Base-by-base conservation (phyloP, 164 flowering plant species). In the Litsea cubeba region DNA sequence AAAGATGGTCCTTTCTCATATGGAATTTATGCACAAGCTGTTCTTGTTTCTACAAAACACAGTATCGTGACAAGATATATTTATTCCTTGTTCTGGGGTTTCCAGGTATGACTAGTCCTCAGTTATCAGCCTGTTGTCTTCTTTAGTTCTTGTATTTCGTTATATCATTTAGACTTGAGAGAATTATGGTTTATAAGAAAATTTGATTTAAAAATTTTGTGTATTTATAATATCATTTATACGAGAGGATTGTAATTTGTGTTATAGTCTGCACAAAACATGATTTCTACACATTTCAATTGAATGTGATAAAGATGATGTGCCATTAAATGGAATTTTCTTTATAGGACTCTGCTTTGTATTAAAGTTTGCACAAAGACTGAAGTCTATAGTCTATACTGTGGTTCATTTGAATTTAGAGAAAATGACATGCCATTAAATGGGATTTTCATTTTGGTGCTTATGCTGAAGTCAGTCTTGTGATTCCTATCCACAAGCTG, bases 31-130 rank as follows among this genome's bases (percentile, higher is more conserved):
- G 1, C 0, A 3, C 73, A 84, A 76, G 90, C 89, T 74, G 94
- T 92, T 73, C 80, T 76, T 50, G 85, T 94, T 65, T 86, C 94
- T 60, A 82, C 87, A 15, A 23, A 81, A 40, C 24, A 11, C 8
- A 85, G 81, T 71, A 46, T 82, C 1, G 5, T 78, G 50, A 85
- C 79, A 25, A 88, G 92, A 88, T 94, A 94, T 68, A 65, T 83
- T 8, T 94, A 90, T 78, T 88, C 97, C 50, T 76, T 92, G 49
- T 92, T 92, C 74, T 94, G 98, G 98, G 98, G 98, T 30, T 94
- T 94, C 77, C 98, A 92, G 98, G 97, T 93, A 88, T 54, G 22
- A 26, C 18, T 25, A 14, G 62, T 15, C 35, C 26, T 68, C n/a
- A 35, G 6, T 22, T 62, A 3, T 25, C 71, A 70, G 12, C 32